Base-by-base conservation (phyloP, 2,329 filamentous ascomycete species). In the Aspergillus fumigatus region DNA sequence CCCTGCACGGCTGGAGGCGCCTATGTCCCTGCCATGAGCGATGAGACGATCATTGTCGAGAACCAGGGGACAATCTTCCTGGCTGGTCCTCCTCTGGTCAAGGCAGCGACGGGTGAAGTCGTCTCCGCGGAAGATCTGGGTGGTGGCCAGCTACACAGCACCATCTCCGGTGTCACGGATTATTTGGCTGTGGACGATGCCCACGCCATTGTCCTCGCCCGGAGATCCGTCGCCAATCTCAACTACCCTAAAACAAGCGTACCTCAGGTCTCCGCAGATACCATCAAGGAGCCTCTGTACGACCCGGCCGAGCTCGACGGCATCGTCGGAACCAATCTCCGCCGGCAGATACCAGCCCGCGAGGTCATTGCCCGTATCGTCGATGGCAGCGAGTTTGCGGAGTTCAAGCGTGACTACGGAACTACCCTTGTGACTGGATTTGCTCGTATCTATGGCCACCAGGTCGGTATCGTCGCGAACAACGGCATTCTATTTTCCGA, bases 1-100 rank as follows among this genome's bases (percentile, higher is more conserved):
- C 90, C 93, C 47, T 99, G 94, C 76, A 99, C 94, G 0, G 93
- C 93, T 1, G 93, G 93, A 51, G 93, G 93, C 50, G 93, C 93
- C 25, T 97, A 99, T 72, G 92, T 97, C 10, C 93, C 93, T 10
- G 91, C 90, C 67, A 97, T 99, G 93, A 93, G 89, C 59, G 94
- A 97, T 72, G 94, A 97, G 80, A 92, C 86, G 70, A 97, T 99
- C 74, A 97, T 99, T 62, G 94, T 97, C 41, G 86, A 91, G 69
- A 88, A 92, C 52, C 92, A 97, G 73, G 93, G 93, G n/a, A 92
- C 96, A 64, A 96, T 99, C 71, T 99, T 97, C 79, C 84, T 99
- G 1, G 93, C 93, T 0, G 94, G 93, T 0, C 93, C 93, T 19
- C 93, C 94, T 0, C 81, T 99, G 1, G 94, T 99, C 61, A 96